A percentile compares a stretch with the other conserved stretches of the same genome.
phyloP scores from a whole-genome alignment of 1,284 basidiomycete species.

The Afroboletus lepidellus region DNA sequence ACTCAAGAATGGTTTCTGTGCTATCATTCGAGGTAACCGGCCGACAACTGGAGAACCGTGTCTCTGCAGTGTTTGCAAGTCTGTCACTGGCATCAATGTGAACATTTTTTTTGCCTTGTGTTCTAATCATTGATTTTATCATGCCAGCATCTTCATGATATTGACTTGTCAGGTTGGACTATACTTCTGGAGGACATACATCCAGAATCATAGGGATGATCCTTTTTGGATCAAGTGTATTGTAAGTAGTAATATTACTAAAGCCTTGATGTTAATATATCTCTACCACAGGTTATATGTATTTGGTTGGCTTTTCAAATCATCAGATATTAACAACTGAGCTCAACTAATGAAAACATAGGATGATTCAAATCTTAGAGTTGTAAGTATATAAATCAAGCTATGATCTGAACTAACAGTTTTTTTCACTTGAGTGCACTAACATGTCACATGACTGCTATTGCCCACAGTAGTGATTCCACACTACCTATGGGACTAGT shows the following conservation, averaged over 20 bases:
- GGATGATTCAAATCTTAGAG: slow-evolving; percentile 19
- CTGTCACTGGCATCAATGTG: slow-evolving; percentile 19
- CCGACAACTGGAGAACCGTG: background rate
- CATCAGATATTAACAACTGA: background rate
- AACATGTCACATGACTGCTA: slow-evolving; percentile 5
- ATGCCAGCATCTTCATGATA: slow-evolving; percentile 17
- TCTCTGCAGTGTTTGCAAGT: slow-evolving; percentile 13
- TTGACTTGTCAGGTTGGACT: slow-evolving; percentile 25
- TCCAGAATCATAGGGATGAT: slow-evolving; percentile 16
- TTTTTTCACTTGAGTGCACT: slow-evolving; percentile 17
- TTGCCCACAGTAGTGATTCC: slow-evolving; percentile 7
- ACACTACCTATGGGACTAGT: rapidly evolving
- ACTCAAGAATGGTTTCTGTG: slow-evolving; percentile 1
- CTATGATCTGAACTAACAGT: background rate
- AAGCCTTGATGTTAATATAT: background rate
- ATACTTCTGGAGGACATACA: slow-evolving; percentile 21
- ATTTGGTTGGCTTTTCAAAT: slow-evolving; percentile 19
- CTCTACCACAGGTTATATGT: slow-evolving; percentile 12
- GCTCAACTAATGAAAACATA: slow-evolving; percentile 13
- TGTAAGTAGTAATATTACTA: slow-evolving; percentile 6
- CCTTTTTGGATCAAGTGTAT: slow-evolving; percentile 23
- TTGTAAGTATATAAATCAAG: slow-evolving; percentile 8
- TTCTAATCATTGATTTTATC: background rate
- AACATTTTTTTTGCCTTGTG: background rate
- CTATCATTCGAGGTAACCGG: slow-evolving; percentile 7